Base-by-base conservation (phyloP, 768 basidiomycete species). In the Cystobasidium tubakii region DNA sequence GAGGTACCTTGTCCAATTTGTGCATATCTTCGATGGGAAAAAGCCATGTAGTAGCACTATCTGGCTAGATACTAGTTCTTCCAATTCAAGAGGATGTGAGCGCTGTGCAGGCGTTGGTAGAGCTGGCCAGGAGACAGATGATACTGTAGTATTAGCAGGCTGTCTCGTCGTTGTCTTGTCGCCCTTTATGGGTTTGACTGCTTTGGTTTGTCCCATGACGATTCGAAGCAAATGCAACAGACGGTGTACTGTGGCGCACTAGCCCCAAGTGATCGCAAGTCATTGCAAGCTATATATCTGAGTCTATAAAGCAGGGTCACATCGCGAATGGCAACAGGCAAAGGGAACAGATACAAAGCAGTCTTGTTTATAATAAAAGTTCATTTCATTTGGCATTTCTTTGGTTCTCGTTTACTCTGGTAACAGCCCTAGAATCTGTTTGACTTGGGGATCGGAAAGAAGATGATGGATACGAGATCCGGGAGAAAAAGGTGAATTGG, bases 11-110 rank as follows among this genome's bases (percentile, higher is more conserved):
- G 63, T 23, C 74, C 71, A 72, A n/a, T 1, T 19, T 23, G 23
- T 21, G 34, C 74, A 72, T 23, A 25, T 50, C 36, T 75, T 75
- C 3, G 74, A 72, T 10, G 74, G 66, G 36, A 75, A 63, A 53
- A 75, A 66, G 66, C 55, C 55, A 44, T 64, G 71, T 25, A 73
- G 29, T 36, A 63, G 71, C 3, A 62, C 34, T 42, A 63, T 62
- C 42, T 73, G 71, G 21, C 23, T 36, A 25, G 33, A 4, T 25
- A 62, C 57, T 10, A 64, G 7, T 34, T 57, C 42, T 36, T 73
- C 60, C 4, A 64, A 25, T 46, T 64, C 71, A 31, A 73, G 57
- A 10, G 71, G 71, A 34, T 33, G 36, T 6, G 57, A 73, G 4
- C 71, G 71, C 60, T 73, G 62, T n/a, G 53, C 21, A 10, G 53